Base-by-base conservation (phyloP, 1,139 yeast genomes). In the Kazachstania sp. region DNA sequence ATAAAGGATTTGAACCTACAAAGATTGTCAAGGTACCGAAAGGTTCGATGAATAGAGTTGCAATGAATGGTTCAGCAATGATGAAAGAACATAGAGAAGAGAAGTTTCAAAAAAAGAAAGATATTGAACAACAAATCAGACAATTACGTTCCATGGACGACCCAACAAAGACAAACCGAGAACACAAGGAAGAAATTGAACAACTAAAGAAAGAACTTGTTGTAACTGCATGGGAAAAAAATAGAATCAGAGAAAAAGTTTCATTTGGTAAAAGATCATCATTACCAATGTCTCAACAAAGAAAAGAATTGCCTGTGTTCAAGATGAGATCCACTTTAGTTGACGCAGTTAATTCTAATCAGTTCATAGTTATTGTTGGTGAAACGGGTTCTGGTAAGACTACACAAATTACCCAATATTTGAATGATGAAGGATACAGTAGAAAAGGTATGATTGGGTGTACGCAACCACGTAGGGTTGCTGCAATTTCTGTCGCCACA, bases 301-400 rank as follows among this genome's bases (percentile, higher is more conserved):
- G 94, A 44, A 74, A 71, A 55, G 78, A 87, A 0, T 68, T 92
- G 20, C 98, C 98, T 0, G 95, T 90, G 1, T 86, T 71, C 58
- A 69, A 73, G 45, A 83, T 78, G 67, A 71, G 87, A 47, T 70
- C 75, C 2, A 73, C 78, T 45, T 73, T 92, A 29, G 64, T 92
- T n/a, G 72, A 74, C 0, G 79, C 87, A 0, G 74, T 92, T 2
- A 61, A 65, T 19, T 67, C 75, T 15, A 78, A 85, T 57, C 95
- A 87, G 60, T 83, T 90, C 32, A 62, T 90, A 37, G 84, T 92
- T 39, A 84, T 92, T 42, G 96, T 92, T 34, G 98, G 98, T 50
- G 97, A 92, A 63, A 92, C 98, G 0, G 98, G 98, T 42, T 88
- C 97, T 0, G 98, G 98, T 57, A 92, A 92, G 59, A 92, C 98